Percentiles rank a stretch among this genome's conserved stretches.
Conservation (phyloP, 345 rosid species). For the Erysimum cheiranthoides region DNA sequence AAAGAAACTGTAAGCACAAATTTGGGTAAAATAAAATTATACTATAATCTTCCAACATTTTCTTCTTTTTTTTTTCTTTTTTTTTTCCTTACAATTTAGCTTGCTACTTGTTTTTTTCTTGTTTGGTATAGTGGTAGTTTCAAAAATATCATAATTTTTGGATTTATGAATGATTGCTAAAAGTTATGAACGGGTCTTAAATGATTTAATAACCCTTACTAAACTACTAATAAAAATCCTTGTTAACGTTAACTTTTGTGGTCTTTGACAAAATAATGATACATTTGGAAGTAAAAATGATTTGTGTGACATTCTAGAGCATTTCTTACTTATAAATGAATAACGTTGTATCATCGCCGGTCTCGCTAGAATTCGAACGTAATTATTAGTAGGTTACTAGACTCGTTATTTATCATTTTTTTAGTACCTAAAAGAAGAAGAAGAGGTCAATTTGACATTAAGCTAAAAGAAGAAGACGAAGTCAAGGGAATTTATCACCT, state of each 20-base stretch:
- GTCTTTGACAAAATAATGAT: neutral
- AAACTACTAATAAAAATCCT: neutral
- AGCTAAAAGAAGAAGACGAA: slow-evolving; percentile 23
- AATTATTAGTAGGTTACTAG: neutral
- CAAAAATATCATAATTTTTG: too few species aligned
- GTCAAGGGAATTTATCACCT: neutral
- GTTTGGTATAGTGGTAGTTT: neutral
- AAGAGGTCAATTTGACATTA: slow-evolving; percentile 33
- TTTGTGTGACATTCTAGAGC: neutral
- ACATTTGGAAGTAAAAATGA: neutral
- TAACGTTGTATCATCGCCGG: neutral
- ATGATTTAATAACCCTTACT: neutral
- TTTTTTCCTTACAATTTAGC: neutral
- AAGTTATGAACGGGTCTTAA: neutral
- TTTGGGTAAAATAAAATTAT: neutral
- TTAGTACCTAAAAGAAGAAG: slow-evolving; percentile 1
- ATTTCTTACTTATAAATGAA: neutral
- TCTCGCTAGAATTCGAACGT: slow-evolving; percentile 10
- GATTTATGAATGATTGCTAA: too few species aligned
- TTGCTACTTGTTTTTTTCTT: neutral
- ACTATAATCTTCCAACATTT: neutral
- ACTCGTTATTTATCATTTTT: neutral
- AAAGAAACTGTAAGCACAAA: neutral
- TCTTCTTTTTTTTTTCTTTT: too few species aligned
- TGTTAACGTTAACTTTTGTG: neutral